A percentile compares a stretch with the other conserved stretches of the same genome.
These are phyloP conservation scores for Fraxinus velutina DNA, from an alignment of 305 asterid species.

Conservation along the genomic window DNA sequence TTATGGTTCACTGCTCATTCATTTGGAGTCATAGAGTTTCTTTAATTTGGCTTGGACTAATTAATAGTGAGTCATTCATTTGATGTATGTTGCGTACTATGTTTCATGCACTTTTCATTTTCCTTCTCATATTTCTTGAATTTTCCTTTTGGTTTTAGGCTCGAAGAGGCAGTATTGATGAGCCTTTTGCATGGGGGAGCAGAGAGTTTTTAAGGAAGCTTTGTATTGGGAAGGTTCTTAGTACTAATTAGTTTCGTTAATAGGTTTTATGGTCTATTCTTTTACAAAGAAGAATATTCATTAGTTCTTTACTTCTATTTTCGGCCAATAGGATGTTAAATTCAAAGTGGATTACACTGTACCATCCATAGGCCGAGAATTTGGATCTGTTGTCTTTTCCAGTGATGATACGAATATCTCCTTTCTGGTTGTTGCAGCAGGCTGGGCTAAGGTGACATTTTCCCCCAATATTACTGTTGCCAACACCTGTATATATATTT, in stretches of 20 bases:
- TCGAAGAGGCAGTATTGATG: slow-evolving; percentile 81
- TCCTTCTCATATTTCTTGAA: background rate
- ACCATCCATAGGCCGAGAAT: slow-evolving; percentile 77
- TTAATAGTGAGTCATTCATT: background rate
- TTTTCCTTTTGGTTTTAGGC: slow-evolving; percentile 48
- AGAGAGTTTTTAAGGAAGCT: slow-evolving; percentile 85
- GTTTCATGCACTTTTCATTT: background rate
- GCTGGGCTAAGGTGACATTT: slow-evolving; percentile 90
- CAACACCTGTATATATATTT: slow-evolving; percentile 6
- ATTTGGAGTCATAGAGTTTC: background rate
- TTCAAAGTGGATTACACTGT: slow-evolving; percentile 89
- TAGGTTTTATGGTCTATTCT: background rate
- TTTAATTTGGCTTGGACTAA: background rate
- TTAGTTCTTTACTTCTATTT: background rate
- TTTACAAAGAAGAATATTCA: background rate
- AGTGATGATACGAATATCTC: slow-evolving; percentile 60
- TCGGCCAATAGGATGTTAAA: slow-evolving; percentile 64
- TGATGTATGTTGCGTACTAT: background rate
- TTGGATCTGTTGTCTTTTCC: slow-evolving; percentile 71
- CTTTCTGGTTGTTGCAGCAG: slow-evolving; percentile 71
- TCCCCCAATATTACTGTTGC: background rate
- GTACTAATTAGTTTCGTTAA: slow-evolving; percentile 6
- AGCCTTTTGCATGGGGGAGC: slow-evolving; percentile 99
- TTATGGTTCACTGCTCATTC: background rate
- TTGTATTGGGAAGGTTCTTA: slow-evolving; percentile 83